phyloP scores from a whole-genome alignment of 1,139 yeast species.

The Lodderomyces jiufengensis region DNA sequence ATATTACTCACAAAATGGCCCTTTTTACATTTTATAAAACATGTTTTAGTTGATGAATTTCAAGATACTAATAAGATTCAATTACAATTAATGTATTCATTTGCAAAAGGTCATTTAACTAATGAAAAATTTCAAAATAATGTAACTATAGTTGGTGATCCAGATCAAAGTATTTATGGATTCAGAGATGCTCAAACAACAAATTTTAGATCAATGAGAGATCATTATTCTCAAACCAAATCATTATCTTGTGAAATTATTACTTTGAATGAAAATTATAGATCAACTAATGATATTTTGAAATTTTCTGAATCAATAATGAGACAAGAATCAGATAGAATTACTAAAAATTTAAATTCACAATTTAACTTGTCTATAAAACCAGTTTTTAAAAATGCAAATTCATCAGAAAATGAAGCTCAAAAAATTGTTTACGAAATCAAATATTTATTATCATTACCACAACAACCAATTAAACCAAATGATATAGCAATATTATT shows the following conservation, averaged over 20 bases:
- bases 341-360: conserved; percentile 42
- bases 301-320: conserved; percentile 65
- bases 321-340: conserved; percentile 52
- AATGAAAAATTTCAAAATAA: conserved; percentile 30
- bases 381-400: conserved; percentile 45
- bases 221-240: conserved; percentile 32
- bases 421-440: conserved; percentile 57
- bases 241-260: conserved; percentile 24
- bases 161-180: conserved; percentile 91
- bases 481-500: conserved; percentile 70
- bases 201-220: conserved; percentile 61
- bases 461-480: conserved; percentile 32
- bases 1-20: conserved; percentile 42
- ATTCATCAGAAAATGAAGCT: conserved; percentile 51
- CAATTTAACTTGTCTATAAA: conserved; percentile 38
- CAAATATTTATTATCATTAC: conserved; percentile 37
- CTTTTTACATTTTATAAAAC: conserved; percentile 51
- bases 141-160: conserved; percentile 90
- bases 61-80: conserved; percentile 88
- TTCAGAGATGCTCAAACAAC: conserved; percentile 76
- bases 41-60: conserved; percentile 87
- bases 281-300: conserved; percentile 72
- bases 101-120: conserved; percentile 44
- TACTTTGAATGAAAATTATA: conserved; percentile 64
- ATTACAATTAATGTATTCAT: conserved; percentile 57